Evolutionary conservation across 768 basidiomycete species (phyloP).

Genomic region (Suillus paluster): DNA sequence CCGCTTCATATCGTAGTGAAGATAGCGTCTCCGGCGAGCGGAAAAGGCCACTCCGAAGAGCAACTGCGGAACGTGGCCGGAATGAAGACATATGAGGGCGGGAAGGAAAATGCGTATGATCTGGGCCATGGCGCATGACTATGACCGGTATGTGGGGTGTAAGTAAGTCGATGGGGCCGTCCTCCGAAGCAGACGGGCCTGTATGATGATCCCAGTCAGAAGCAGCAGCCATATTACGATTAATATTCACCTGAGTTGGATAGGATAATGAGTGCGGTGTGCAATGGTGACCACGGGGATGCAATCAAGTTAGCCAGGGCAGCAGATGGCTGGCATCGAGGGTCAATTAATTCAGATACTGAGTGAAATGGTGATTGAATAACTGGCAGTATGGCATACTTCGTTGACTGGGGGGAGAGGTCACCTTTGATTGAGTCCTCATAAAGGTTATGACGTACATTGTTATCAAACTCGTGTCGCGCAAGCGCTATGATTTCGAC

Average conservation of each 20-base stretch:
- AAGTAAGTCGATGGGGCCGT: slow-evolving; percentile 52
- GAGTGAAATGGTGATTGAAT: slow-evolving; percentile 62
- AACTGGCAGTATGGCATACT: slow-evolving; percentile 41
- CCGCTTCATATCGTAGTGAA: slow-evolving; percentile 62
- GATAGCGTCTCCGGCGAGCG: slow-evolving; percentile 64
- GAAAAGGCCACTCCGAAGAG: slow-evolving; percentile 65
- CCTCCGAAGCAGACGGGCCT: slow-evolving; percentile 42
- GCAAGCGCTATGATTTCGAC: slow-evolving; percentile 61
- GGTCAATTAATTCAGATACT: slow-evolving; percentile 57
- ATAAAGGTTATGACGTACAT: slow-evolving; percentile 45
- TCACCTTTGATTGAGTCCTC: background rate
- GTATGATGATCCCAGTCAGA: slow-evolving; percentile 16
- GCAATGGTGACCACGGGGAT: slow-evolving; percentile 60
- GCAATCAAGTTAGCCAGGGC: slow-evolving; percentile 57
- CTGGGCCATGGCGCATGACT: slow-evolving; percentile 48
- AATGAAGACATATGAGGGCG: slow-evolving; percentile 56
- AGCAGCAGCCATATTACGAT: background rate
- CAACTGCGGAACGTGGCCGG: slow-evolving; percentile 51
- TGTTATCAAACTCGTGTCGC: slow-evolving; percentile 44
- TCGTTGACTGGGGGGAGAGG: slow-evolving; percentile 25
- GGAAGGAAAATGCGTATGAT: slow-evolving; percentile 34
- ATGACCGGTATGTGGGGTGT: slow-evolving; percentile 61
- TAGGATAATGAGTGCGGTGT: slow-evolving; percentile 62
- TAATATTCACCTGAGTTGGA: slow-evolving; percentile 49
- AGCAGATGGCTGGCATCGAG: slow-evolving; percentile 53